Base-by-base conservation (phyloP, 2,329 filamentous ascomycete genomes). In the Beauveria medogensis region DNA sequence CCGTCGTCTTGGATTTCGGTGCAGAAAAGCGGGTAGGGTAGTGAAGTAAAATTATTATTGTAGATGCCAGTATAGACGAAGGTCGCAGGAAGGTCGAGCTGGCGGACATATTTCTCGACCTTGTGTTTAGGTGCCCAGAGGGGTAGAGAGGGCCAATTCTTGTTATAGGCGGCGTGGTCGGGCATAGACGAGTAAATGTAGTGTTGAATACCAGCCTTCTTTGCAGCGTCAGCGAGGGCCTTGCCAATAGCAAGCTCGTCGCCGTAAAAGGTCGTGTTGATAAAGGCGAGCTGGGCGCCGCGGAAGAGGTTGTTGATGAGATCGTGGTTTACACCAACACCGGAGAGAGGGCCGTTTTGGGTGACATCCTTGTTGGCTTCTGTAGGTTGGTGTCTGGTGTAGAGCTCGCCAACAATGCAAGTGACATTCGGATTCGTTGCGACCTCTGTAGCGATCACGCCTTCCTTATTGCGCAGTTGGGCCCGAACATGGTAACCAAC, bases 111-210 rank as follows among this genome's bases (percentile, higher is more conserved):
- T 59, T 94, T 89, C 75, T 97, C 94, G 47, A 97, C 89, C 55
- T 90, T 87, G 74, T 95, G 92, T 75, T 99, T 99, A 63, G 88
- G 87, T 5, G 90, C 87, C 93, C 94, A 99, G 58, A 96, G 82
- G 0, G 94, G 94, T 55, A 97, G 77, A 1, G 89, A 88, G 50
- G 89, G 91, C 91, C 92, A 96, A 53, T 75, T 72, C 30, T 85
- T 77, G 64, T 89, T 85, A 74, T 92, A 92, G 47, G 88, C 84
- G 18, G 89, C 88, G 73, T 97, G 92, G 69, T 97, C 92, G 4
- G 94, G 93, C 92, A 97, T 96, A 69, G 91, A 95, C 67, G 91
- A 96, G 77, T 97, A 99, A 71, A 99, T 84, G 74, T 92, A 97
- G 75, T 97, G 94, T 68, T 92, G 86, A 52, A 97, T 85, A 55